Conservation (phyloP, 306 rosid genomes). For the Fragaria vesca region DNA sequence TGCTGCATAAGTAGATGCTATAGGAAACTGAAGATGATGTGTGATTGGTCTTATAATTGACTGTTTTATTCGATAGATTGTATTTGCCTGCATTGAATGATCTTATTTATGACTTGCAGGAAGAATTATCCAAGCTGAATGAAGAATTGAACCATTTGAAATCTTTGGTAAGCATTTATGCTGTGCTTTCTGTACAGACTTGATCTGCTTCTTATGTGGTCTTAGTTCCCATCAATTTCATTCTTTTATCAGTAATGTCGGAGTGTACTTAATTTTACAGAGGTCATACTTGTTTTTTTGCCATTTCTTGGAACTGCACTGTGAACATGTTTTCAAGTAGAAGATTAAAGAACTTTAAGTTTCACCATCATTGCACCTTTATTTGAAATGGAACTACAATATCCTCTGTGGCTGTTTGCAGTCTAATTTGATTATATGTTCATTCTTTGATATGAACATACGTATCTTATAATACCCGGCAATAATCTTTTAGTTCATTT, state of each 20-base stretch:
- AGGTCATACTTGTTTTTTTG: not conserved
- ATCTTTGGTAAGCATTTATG: conserved; percentile 55
- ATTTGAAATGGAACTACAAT: not conserved
- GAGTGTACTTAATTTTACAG: not conserved
- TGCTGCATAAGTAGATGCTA: not conserved
- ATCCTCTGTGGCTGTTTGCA: not conserved
- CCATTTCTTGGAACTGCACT: not conserved
- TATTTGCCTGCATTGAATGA: conserved; percentile 9
- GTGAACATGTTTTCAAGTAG: not conserved
- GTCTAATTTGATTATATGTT: not conserved
- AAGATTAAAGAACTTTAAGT: not conserved
- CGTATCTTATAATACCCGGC: not conserved
- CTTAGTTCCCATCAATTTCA: conserved; percentile 9
- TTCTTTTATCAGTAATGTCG: not conserved
- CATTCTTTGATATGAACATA: not conserved
- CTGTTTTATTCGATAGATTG: not conserved
- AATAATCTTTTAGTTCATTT: not conserved
- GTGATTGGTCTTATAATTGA: not conserved
- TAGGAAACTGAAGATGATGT: not conserved
- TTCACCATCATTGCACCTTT: not conserved
- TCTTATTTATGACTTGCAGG: conserved; percentile 51
- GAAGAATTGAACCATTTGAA: conserved; percentile 47
- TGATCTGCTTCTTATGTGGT: conserved; percentile 5
- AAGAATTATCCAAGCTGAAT: conserved; percentile 53
- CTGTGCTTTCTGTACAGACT: conserved; percentile 12